Evolutionary conservation across 257 asterid species (phyloP).

Genomic region (Solanum pinnatisectum): DNA sequence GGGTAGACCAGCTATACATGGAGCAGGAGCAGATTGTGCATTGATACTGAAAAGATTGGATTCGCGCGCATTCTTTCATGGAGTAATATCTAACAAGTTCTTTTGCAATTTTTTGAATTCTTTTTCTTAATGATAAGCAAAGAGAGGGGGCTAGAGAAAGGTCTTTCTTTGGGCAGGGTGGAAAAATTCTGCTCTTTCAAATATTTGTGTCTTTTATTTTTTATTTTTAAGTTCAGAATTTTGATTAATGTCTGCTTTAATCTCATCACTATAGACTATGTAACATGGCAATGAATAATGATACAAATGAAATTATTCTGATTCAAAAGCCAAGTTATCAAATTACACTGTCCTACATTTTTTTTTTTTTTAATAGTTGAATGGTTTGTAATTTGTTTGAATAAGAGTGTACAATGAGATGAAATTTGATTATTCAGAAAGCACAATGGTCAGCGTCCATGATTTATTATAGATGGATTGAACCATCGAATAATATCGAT

Average conservation of each 20-base stretch:
- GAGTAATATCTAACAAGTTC: not conserved
- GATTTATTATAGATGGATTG: not conserved
- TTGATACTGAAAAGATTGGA: slow-evolving; percentile 1
- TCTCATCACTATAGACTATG: not conserved
- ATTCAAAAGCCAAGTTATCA: not conserved
- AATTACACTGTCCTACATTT: not conserved
- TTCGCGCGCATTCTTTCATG: not conserved
- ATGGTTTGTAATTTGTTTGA: not conserved
- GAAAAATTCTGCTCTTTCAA: slow-evolving; percentile 11
- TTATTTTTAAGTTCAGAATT: not conserved
- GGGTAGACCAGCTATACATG: slow-evolving; percentile 29
- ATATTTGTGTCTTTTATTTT: not conserved
- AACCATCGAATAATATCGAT: not conserved
- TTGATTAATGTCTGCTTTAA: not conserved
- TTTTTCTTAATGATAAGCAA: not conserved
- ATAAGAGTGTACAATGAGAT: not conserved
- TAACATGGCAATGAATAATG: not conserved
- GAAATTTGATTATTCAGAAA: not conserved
- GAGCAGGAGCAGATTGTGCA: slow-evolving; percentile 32
- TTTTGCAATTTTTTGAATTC: slow-evolving; percentile 9
- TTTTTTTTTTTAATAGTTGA: too few species aligned
- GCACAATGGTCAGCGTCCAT: not conserved
- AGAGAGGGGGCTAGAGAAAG: not conserved
- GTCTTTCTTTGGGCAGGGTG: slow-evolving; percentile 3
- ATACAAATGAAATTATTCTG: not conserved